Evolutionary conservation across 2,329 filamentous ascomycete species (phyloP), one percentile per base, ranked within the genome.

Genomic region (Cladosporium sp.): DNA sequence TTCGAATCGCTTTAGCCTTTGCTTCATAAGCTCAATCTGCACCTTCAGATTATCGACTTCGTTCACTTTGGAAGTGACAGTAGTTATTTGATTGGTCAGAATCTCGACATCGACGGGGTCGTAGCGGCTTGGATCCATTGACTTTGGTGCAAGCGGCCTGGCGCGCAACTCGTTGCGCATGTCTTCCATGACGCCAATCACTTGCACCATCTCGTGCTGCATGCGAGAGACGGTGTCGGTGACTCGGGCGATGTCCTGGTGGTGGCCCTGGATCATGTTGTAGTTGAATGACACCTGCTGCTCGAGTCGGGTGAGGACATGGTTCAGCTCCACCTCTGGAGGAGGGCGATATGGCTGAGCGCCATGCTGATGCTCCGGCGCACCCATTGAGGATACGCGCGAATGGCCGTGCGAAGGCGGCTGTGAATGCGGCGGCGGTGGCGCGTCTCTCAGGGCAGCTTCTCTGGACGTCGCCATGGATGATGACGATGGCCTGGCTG

Each of bases 271-370:
- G 32, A 71, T 63, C 55, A 67, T 63, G 45, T 59, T 64, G 41
- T 71, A 72, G 57, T 75, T 74, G 55, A 71, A 69, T 9, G 72
- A 69, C 22, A 74, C 69, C 54, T 76, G 73, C n/a, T 70, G 70
- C 56, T 76, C 73, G 36, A 76, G 58, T 12, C 72, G 69, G 35
- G 69, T 43, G 40, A 50, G 32, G 11, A 38, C 33, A 29, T 43
- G 36, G 36, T 18, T 19, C 18, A 50, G 27, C 18, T 50, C 48
- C 7, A 30, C 20, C 13, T 50, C 48, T 20, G 22, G 8, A 7
- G 39, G 40, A 13, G 13, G 40, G n/a, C 16, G 48, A 22, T 16
- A 32, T 13, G 48, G 13, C 39, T 43, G 48, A 27, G 22, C 22
- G 40, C 39, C 39, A 50, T 50, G 48, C 22, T 43, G 48, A 11